Conservation (phyloP, 495 filamentous ascomycete genomes). For the Bacidia gigantensis region DNA sequence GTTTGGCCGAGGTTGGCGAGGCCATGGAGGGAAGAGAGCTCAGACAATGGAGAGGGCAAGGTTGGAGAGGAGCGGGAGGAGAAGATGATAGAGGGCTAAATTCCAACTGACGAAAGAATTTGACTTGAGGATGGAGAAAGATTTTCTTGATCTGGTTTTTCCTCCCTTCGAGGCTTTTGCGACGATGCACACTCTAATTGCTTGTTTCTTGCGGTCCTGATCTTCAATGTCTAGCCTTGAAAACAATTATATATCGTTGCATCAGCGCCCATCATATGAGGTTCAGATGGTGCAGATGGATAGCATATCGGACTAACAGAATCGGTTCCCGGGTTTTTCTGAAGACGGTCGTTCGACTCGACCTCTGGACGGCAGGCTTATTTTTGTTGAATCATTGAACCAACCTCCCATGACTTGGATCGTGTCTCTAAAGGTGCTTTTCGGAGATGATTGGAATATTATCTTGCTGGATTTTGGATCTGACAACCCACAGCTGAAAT, state of each 20-base stretch:
- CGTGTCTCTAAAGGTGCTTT: neutral
- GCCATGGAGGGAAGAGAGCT: constrained; percentile 1
- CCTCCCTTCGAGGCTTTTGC: neutral
- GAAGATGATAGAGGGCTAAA: neutral
- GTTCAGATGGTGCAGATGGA: neutral
- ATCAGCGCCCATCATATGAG: neutral
- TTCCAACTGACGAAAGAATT: neutral
- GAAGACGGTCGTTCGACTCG: neutral
- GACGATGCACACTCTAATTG: neutral
- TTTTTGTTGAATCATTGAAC: neutral
- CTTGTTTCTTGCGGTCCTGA: neutral
- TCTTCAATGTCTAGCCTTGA: neutral
- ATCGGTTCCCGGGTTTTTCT: neutral
- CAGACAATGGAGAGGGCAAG: neutral
- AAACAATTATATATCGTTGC: neutral
- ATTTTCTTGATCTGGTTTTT: neutral
- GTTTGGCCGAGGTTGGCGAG: constrained; percentile 66
- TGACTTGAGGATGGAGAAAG: neutral
- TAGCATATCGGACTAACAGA: neutral
- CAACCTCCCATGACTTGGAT: neutral
- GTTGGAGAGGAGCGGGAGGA: neutral
- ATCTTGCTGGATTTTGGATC: no score
- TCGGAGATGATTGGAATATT: neutral
- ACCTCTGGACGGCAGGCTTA: neutral
- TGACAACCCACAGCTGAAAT: no score